Base-by-base conservation (phyloP, 2,329 filamentous ascomycete species). In the Calcarisporium arbuscula region DNA sequence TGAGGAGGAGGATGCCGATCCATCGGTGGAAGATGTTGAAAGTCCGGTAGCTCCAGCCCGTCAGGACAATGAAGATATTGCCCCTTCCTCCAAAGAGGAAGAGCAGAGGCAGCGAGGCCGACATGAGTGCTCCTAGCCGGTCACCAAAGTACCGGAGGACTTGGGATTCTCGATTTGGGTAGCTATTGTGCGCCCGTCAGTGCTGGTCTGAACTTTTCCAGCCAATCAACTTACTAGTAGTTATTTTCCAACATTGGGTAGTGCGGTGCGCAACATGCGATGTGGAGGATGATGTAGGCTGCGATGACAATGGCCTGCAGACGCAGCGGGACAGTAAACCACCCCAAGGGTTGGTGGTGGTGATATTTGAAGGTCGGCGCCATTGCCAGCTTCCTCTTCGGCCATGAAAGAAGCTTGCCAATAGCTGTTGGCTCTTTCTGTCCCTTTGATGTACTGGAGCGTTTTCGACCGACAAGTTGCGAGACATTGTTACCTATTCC, bases 21-120 rank as follows among this genome's bases (percentile, higher is more conserved):
- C 74, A 75, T 8, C 77, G 69, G 54, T 82, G 78, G 38, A 80
- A 80, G 19, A 72, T 62, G 45, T 74, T 81, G 45, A 74, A 81
- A 0, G 72, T 75, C 6, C 67, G 63, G 46, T 76, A 81, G 17
- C 69, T 72, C 76, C 78, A 82, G 2, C 77, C 77, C 0, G 78
- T 82, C 1, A 72, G 50, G 68, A 71, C 76, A 27, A 79, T 57
- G 20, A 82, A 60, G 1, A 74, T 54, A 41, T 82, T 80, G 43
- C 81, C 81, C 19, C 79, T 65, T 38, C 70, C 69, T 2, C 68
- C 72, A 44, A 82, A 82, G 1, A 81, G 53, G 70, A 75, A 80
- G 1, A 80, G 49, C 11, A 79, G 49, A 2, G 74, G 72, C 8
- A 82, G 57, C 40, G 77, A 77, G 3, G 69, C 71, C 31, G 74